Evolutionary conservation across 805 yeast genomes (phyloP).

Genomic region (Cyberlindnera samutprakarnensis): DNA sequence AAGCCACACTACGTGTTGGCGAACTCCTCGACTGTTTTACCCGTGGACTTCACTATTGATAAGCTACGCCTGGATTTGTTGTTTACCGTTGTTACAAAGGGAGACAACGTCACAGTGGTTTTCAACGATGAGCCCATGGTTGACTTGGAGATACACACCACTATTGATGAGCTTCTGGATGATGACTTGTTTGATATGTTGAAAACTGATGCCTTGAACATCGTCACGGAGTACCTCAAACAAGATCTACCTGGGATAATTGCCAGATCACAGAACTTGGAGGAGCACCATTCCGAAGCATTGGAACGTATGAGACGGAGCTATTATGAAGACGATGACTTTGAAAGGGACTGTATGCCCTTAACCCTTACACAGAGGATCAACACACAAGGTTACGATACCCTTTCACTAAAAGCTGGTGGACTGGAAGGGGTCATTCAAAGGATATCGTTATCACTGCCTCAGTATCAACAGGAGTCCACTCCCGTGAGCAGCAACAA

Average conservation of each 20-base stretch:
- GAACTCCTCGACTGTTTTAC: slow-evolving; percentile 19
- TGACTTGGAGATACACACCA: slow-evolving; percentile 17
- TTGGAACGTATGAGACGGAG: slow-evolving; percentile 1
- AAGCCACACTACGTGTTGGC: slow-evolving; percentile 19
- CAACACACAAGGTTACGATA: slow-evolving; percentile 10
- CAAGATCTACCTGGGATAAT: slow-evolving; percentile 19
- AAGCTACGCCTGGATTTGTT: slow-evolving; percentile 15
- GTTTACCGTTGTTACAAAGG: slow-evolving; percentile 17
- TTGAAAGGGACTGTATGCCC: too few species aligned
- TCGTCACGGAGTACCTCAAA: slow-evolving; percentile 15
- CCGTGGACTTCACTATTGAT: slow-evolving; percentile 18
- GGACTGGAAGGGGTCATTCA: slow-evolving; percentile 15
- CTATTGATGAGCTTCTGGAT: slow-evolving; percentile 22
- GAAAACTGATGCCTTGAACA: slow-evolving; percentile 14
- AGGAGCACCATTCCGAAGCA: not conserved
- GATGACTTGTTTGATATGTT: slow-evolving; percentile 16
- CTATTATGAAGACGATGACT: not conserved
- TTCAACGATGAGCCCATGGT: slow-evolving; percentile 20
- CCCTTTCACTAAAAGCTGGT: slow-evolving; percentile 14
- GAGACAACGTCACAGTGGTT: slow-evolving; percentile 16
- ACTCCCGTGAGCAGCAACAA: slow-evolving; percentile 2
- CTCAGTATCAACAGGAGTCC: slow-evolving; percentile 2
- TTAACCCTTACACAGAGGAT: too few species aligned
- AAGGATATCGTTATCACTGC: slow-evolving; percentile 9
- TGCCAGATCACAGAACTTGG: too few species aligned